Conservation (phyloP, 768 basidiomycete species). For the Termitomyces sp. region DNA sequence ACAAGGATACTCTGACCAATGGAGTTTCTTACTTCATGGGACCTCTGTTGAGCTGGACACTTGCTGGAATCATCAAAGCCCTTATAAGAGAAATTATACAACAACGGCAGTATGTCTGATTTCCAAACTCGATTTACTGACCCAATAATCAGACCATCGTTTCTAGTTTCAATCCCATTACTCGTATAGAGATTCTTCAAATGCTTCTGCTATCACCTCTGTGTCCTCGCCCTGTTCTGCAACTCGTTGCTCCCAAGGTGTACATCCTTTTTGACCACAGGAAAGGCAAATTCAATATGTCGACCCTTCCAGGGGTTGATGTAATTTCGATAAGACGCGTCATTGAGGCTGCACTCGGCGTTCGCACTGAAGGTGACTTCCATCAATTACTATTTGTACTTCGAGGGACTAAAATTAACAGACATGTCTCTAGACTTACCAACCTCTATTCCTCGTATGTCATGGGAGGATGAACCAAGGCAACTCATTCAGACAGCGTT, state of each 20-base stretch:
- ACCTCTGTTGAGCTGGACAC: constrained; percentile 72
- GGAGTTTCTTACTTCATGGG: constrained; percentile 75
- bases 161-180: constrained; percentile 22
- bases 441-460: constrained; percentile 19
- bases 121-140: neutral
- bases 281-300: constrained; percentile 20
- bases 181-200: constrained; percentile 62
- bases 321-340: constrained; percentile 31
- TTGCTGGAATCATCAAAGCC: constrained; percentile 64
- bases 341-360: constrained; percentile 31
- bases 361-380: constrained; percentile 29
- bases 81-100: constrained; percentile 60
- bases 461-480: constrained; percentile 50
- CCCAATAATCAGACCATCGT: neutral
- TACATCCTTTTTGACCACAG: constrained; percentile 37
- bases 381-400: no score
- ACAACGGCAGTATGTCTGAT: constrained; percentile 36
- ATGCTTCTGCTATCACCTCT: constrained; percentile 55
- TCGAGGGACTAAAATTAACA: neutral
- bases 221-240: constrained; percentile 62
- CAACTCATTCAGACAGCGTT: constrained; percentile 55
- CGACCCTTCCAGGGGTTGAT: constrained; percentile 15
- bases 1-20: constrained; percentile 62
- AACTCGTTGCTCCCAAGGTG: constrained; percentile 54
- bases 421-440: neutral